Evolutionary conservation across 2,329 filamentous ascomycete genomes (phyloP), one percentile per base, ranked within the genome.

Genomic region (Lomentospora prolificans): DNA sequence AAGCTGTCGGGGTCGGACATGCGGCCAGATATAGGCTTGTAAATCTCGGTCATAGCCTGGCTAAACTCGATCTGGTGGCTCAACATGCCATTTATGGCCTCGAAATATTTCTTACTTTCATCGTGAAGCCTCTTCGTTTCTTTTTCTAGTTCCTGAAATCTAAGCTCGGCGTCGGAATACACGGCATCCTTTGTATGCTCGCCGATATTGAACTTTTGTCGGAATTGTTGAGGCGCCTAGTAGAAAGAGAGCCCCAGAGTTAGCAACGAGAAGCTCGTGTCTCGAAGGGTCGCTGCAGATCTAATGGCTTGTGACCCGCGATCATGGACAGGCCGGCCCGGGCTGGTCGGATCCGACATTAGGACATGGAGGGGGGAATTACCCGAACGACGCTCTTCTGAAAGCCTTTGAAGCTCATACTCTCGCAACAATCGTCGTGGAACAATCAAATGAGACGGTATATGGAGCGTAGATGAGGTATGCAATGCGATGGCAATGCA

Each of bases 51-150:
- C 76, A 96, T 92, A 62, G 91, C 89, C 73, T 96, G 84, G 64
- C 92, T 96, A 75, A 99, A 99, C 69, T 95, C 92, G 72, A 99
- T 97, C 75, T 99, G 94, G 73, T 97, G 91, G 67, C 78, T 82
- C 65, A 99, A 81, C 94, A 99, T 99, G 77, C 87, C 89, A 74
- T 97, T 96, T 75, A 99, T 96, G 68, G 94, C 89, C 55, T 96
- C 85, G 65, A 95, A 96, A 72, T 99, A 99, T 75, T 95, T 96
- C 71, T 91, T 88, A 57, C 90, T 95, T 72, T 97, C 92, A 75
- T 96, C 90, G 73, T 97, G 92, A 28, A 96, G 84, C 71, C 88
- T 92, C 79, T 96, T 97, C 33, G 94, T 97, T 75, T 99, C 91
- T 61, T 78, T 86, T 73, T 99, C 94, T 61, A 99, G 81, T 74